Conservation (phyloP, 768 basidiomycete genomes). For the Serendipita sp. region DNA sequence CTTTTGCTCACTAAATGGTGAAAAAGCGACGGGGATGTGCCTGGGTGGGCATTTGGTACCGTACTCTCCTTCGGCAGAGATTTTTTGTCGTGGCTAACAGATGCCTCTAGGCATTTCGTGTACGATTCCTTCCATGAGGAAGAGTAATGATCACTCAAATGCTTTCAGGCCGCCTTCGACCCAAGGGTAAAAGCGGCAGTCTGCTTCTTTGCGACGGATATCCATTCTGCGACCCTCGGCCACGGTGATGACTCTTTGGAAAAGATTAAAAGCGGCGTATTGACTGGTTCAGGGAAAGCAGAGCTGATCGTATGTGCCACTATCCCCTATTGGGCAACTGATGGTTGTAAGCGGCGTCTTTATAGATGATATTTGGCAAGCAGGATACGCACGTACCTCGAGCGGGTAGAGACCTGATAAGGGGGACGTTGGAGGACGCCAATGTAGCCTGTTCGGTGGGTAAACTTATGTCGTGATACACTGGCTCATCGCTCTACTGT, state of each 20-base stretch:
- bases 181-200: slow-evolving; percentile 65
- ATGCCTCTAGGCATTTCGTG: slow-evolving; percentile 35
- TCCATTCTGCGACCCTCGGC: slow-evolving; percentile 77
- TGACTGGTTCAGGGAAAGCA: slow-evolving; percentile 47
- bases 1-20: slow-evolving; percentile 13
- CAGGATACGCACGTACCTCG: slow-evolving; percentile 95
- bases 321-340: not conserved
- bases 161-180: slow-evolving; percentile 69
- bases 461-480: slow-evolving; percentile 8
- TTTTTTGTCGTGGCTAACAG: not conserved
- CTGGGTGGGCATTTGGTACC: slow-evolving; percentile 68
- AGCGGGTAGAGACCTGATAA: slow-evolving; percentile 69
- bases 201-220: slow-evolving; percentile 92
- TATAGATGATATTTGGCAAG: slow-evolving; percentile 88
- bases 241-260: slow-evolving; percentile 74
- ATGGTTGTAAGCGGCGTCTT: not conserved
- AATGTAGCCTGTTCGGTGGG: slow-evolving; percentile 54
- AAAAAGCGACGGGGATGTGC: slow-evolving; percentile 75
- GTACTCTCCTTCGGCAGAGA: not conserved
- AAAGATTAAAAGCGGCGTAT: slow-evolving; percentile 56
- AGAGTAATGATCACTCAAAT: not conserved
- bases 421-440: slow-evolving; percentile 68
- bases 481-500: slow-evolving; percentile 3
- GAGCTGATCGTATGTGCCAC: slow-evolving; percentile 56
- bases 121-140: slow-evolving; percentile 15